Evolutionary conservation across 1,139 yeast species (phyloP).

Genomic region (Pichia sp.): DNA sequence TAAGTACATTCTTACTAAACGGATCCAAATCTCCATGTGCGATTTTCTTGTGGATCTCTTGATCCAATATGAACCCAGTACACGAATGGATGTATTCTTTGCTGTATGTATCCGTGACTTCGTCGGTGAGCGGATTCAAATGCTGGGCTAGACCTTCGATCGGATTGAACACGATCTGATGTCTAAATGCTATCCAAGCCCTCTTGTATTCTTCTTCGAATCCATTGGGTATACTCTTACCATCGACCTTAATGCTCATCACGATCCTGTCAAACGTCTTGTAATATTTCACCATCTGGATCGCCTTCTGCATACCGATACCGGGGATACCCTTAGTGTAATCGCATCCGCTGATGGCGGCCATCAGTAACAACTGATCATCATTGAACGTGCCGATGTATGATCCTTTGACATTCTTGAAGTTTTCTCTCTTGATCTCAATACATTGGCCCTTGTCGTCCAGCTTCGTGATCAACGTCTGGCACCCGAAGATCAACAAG

Average conservation of each 20-base stretch:
- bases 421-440: conserved; percentile 59
- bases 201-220: conserved; percentile 59
- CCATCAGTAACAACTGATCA: conserved; percentile 70
- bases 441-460: conserved; percentile 75
- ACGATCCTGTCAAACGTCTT: conserved; percentile 54
- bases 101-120: conserved; percentile 15
- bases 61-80: conserved; percentile 57
- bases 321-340: conserved; percentile 85
- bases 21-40: conserved; percentile 74
- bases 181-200: conserved; percentile 82
- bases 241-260: conserved; percentile 58
- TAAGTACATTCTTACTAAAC: conserved; percentile 46
- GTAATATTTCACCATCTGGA: conserved; percentile 54
- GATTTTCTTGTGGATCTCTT: conserved; percentile 49
- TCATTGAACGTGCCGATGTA: conserved; percentile 49
- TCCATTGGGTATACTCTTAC: conserved; percentile 56
- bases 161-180: conserved; percentile 86
- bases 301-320: conserved; percentile 79
- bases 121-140: conserved; percentile 55
- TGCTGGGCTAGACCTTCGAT: conserved; percentile 45
- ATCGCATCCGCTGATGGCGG: conserved; percentile 93
- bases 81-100: conserved; percentile 39
- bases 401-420: conserved; percentile 44
- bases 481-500: conserved; percentile 84
- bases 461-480: conserved; percentile 72